phyloP scores from a whole-genome alignment of 2,329 filamentous ascomycete genomes.

The Plenodomus biglobosus region DNA sequence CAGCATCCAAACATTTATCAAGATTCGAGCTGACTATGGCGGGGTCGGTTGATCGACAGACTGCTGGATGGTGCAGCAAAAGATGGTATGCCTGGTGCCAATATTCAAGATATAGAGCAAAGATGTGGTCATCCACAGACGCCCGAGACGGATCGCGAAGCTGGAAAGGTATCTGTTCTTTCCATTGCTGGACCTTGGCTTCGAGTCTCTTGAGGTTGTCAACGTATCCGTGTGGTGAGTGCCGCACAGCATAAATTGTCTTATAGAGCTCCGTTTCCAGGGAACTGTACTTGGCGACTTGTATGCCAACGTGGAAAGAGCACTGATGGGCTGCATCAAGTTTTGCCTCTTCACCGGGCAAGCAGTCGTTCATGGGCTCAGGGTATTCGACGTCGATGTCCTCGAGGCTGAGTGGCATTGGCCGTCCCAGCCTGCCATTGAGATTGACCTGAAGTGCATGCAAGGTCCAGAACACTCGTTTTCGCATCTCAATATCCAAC shows the following conservation, averaged over 20 bases:
- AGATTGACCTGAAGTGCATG: conserved; percentile 68
- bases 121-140: conserved; percentile 51
- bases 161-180: conserved; percentile 63
- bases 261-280: conserved; percentile 74
- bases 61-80: conserved; percentile 56
- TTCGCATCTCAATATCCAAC: conserved; percentile 75
- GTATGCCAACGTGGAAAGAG: conserved; percentile 66
- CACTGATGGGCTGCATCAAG: conserved; percentile 57
- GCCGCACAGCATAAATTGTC: conserved; percentile 71
- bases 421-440: conserved; percentile 73
- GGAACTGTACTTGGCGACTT: conserved; percentile 65
- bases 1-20: conserved; percentile 64
- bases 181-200: conserved; percentile 63
- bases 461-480: conserved; percentile 75
- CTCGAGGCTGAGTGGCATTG: conserved; percentile 71
- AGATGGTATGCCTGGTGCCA: conserved; percentile 54
- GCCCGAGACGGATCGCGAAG: conserved; percentile 54
- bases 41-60: conserved; percentile 55
- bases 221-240: conserved; percentile 64
- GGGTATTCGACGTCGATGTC: conserved; percentile 81
- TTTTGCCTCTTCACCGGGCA: conserved; percentile 59
- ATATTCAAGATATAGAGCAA: conserved; percentile 53
- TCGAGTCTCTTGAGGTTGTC: conserved; percentile 66
- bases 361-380: conserved; percentile 69
- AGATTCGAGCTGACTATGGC: conserved; percentile 61